Base-by-base conservation (phyloP, 176 grass and related monocot genomes). In the Dendrocalamus sinicus region DNA sequence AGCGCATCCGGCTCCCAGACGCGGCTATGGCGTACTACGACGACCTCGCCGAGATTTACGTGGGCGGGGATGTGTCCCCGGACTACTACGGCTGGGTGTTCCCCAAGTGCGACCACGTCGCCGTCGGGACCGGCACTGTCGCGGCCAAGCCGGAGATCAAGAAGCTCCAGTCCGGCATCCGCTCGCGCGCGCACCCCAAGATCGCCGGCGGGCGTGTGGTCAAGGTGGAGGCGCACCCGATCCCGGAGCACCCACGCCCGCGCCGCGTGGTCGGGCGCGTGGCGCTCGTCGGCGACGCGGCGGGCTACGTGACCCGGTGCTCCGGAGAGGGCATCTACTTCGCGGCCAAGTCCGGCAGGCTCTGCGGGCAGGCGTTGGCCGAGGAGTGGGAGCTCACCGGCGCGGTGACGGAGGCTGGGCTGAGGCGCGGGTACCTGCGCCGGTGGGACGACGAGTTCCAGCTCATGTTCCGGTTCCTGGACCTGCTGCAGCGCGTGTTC, bases 1-100 rank as follows among this genome's bases (percentile, higher is more conserved):
- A 98, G 80, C 93, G 95, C 64, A 89, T 98, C 83, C 91, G 89
- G 43, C 92, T 98, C 32, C 93, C 95, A 50, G 88, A 87, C 47
- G 79, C 72, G 35, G 78, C 68, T 52, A 98, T 98, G 96, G 72
- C 70, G 3, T 87, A 91, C 80, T 98, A 98, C 88, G 87, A 90
- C 58, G 96, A 98, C 81, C 93, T 94, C 70, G 96, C 96, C 0
- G 96, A 98, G 90, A 98, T 98, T 90, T 98, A 98, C 91, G 81
- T 98, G 26, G 96, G 96, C 66, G 80, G 64, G 12, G 93, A 95
- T 89, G 93, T 98, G 15, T 95, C 96, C 3, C 96, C 93, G 11
- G 96, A 98, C 78, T 98, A 95, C 90, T 98, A 98, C 81, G 96
- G 80, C 26, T 98, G 96, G 91, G 96, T 98, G 62, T 98, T 98